Percentiles rank a stretch among this genome's conserved stretches.
Evolutionary conservation across 2,329 filamentous ascomycete species (phyloP).

Genomic region (Talaromyces sp.): DNA sequence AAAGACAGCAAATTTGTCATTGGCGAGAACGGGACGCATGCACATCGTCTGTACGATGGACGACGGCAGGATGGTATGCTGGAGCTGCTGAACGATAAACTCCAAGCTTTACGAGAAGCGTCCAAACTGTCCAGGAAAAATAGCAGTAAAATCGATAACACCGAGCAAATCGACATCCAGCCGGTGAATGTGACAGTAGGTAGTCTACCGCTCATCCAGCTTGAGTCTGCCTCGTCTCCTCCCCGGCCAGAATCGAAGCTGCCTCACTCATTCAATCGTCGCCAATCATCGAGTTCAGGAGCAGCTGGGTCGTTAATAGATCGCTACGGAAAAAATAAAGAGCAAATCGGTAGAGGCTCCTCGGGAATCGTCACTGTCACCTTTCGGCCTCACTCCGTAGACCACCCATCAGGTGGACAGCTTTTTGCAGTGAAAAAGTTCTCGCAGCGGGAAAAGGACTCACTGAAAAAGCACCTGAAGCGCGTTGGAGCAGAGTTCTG

Average conservation of each 20-base stretch:
- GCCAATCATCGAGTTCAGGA: neutral
- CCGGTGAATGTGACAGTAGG: neutral
- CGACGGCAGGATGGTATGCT: slow-evolving; percentile 14
- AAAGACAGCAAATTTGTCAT: slow-evolving; percentile 13
- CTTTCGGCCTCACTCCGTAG: slow-evolving; percentile 75
- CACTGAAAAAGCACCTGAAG: slow-evolving; percentile 86
- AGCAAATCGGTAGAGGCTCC: slow-evolving; percentile 71
- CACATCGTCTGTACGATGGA: slow-evolving; percentile 17
- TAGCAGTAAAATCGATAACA: neutral
- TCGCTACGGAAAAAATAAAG: slow-evolving; percentile 15
- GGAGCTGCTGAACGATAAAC: slow-evolving; percentile 16
- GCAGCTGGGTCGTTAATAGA: slow-evolving; percentile 4
- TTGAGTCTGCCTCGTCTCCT: neutral
- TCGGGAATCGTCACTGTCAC: slow-evolving; percentile 88
- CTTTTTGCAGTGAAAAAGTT: slow-evolving; percentile 94
- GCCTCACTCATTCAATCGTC: neutral
- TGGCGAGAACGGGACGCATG: slow-evolving; percentile 8
- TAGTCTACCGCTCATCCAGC: slow-evolving; percentile 1
- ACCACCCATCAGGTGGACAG: slow-evolving; percentile 62
- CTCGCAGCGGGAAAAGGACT: slow-evolving; percentile 76
- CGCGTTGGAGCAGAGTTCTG: slow-evolving; percentile 86
- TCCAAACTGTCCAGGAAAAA: neutral
- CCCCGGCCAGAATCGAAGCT: neutral
- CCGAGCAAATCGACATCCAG: neutral
- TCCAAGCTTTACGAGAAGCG: slow-evolving; percentile 5